Evolutionary conservation across 805 yeast species (phyloP), one percentile per base, ranked within the genome.

Genomic region (Pichia deserticola): DNA sequence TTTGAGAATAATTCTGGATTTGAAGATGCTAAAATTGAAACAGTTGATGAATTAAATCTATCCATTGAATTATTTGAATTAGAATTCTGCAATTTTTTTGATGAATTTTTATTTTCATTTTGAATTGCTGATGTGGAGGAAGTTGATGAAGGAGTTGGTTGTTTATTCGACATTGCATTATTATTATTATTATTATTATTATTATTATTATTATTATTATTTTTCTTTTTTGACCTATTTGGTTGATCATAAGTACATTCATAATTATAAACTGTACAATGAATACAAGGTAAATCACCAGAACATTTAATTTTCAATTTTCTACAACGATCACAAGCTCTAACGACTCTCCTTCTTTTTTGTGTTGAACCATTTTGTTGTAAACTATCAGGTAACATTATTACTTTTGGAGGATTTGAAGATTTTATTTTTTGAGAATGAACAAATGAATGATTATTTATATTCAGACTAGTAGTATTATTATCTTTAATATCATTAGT

Each of bases 181-280:
- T 10, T 8, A 12, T 28, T 27, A 27, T 33, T 33, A n/a, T 38
- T 7, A 15, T 29, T 2, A n/a, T 27, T 28, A 13, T 34, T 40
- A 8, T 40, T 36, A 27, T 36, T 40, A 9, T 43, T 27, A 20
- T n/a, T 27, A 9, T 36, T 20, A 20, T 20, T 30, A n/a, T 42
- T 35, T 42, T 59, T 79, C 59, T 77, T 79, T 44, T 63, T 62
- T 4, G 61, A 44, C 20, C 62, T 45, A 42, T 56, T 59, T 9
- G 95, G 92, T 59, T 86, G 88, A 60, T 85, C 86, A 63, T 89
- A 89, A 0, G 95, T 80, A 66, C 97, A 89, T 50, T 79, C 84
- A 64, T 85, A 86, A 25, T 87, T 80, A 67, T 88, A 89, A 1
- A 88, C 96, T 1, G 96, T 85, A 62, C 96, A 89, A 45, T 71